Evolutionary conservation across 2,329 filamentous ascomycete species (phyloP).

Genomic region (Ilyonectria destructans): DNA sequence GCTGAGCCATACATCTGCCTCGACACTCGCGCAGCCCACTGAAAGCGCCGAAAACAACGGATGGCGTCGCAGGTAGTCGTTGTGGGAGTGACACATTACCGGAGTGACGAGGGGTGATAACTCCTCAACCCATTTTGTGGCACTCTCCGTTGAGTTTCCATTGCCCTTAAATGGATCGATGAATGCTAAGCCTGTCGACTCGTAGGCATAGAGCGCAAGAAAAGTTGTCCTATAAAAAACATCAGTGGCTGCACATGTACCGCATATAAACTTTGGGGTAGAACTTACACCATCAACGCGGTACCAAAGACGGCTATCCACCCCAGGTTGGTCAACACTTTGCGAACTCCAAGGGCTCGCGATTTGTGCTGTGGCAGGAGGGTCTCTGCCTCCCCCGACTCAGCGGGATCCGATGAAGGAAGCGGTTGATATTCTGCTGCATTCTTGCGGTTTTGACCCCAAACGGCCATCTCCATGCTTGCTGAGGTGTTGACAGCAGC

Average conservation of each 20-base stretch:
- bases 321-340: conserved; percentile 21
- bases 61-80: conserved; percentile 77
- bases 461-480: conserved; percentile 32
- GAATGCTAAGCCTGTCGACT: conserved; percentile 33
- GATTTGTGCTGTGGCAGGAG: neutral
- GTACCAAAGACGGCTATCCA: conserved; percentile 12
- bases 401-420: conserved; percentile 7
- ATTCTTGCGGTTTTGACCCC: conserved; percentile 32
- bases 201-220: conserved; percentile 34
- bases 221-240: conserved; percentile 26
- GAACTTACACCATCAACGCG: conserved; percentile 35
- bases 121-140: conserved; percentile 36
- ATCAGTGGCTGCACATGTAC: conserved; percentile 19
- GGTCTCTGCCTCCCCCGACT: neutral
- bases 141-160: conserved; percentile 32
- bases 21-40: conserved; percentile 74
- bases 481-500: neutral
- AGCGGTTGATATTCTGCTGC: conserved; percentile 36
- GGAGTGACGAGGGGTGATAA: conserved; percentile 39
- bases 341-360: neutral
- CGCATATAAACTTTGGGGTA: too few relatives aligned
- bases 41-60: conserved; percentile 76
- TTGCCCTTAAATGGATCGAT: conserved; percentile 35
- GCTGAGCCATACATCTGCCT: conserved; percentile 78
- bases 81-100: conserved; percentile 70